Conservation (phyloP, 768 basidiomycete species). For the Mrakia gelida region DNA sequence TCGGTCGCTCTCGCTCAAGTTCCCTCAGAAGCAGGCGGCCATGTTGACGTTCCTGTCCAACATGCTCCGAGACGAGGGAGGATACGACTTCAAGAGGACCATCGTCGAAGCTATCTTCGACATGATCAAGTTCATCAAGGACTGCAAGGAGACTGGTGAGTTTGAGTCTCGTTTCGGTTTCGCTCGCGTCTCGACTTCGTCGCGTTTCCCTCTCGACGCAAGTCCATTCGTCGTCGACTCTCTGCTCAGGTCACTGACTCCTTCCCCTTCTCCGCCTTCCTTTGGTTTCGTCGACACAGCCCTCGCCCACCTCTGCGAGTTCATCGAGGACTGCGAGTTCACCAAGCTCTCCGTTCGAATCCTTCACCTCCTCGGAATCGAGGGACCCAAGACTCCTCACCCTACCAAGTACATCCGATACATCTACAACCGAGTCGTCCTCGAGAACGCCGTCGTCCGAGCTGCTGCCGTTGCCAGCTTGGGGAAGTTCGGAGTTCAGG, state of each 20-base stretch:
- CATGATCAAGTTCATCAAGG: constrained; percentile 96
- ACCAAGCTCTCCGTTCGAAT: constrained; percentile 97
- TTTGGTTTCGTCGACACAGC: constrained; percentile 47
- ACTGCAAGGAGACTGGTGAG: constrained; percentile 81
- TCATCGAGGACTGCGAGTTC: constrained; percentile 99
- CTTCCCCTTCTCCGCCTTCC: neutral
- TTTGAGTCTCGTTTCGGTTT: neutral
- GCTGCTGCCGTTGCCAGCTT: constrained; percentile 92
- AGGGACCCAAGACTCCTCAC: constrained; percentile 93
- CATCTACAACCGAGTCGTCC: constrained; percentile 98
- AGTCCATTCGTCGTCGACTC: neutral
- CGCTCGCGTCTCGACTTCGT: neutral
- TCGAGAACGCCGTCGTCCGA: constrained; percentile 95
- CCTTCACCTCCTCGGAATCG: constrained; percentile 86
- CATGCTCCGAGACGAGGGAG: constrained; percentile 94
- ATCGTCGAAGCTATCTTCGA: constrained; percentile 99
- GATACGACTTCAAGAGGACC: constrained; percentile 98
- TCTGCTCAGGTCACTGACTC: neutral
- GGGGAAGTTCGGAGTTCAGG: constrained; percentile 94
- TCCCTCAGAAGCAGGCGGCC: constrained; percentile 90
- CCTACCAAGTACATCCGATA: constrained; percentile 98
- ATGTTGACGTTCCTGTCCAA: constrained; percentile 98
- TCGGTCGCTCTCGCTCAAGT: constrained; percentile 96
- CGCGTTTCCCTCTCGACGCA: no score
- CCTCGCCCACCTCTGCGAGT: constrained; percentile 95